Evolutionary conservation across 306 rosid species (phyloP).

Genomic region (Malus domestica): DNA sequence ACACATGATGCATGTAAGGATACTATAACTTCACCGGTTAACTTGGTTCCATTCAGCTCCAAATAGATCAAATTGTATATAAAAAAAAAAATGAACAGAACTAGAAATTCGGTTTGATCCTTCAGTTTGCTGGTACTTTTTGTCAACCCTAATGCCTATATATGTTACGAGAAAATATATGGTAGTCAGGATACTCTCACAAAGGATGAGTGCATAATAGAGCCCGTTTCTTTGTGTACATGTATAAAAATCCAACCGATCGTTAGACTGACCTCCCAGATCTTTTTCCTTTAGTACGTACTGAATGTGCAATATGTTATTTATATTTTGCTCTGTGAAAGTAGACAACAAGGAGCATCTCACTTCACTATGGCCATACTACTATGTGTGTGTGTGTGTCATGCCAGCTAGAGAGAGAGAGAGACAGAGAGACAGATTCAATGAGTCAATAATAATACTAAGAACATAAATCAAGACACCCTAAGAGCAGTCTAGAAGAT

Average conservation of each 20-base stretch:
- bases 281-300: not conserved
- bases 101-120: too few relatives aligned
- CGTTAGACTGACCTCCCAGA: not conserved
- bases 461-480: not conserved
- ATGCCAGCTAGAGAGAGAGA: conserved; percentile 34
- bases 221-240: not conserved
- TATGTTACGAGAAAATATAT: too few relatives aligned
- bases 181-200: not conserved
- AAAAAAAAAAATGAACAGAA: too few relatives aligned
- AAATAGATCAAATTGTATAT: too few relatives aligned
- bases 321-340: conserved; percentile 8
- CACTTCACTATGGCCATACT: conserved; percentile 43
- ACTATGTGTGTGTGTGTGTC: conserved; percentile 47
- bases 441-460: conserved; percentile 9
- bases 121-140: too few relatives aligned
- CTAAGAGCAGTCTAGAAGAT: not conserved
- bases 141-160: too few relatives aligned
- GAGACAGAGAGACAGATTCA: conserved; percentile 28
- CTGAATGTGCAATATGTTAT: not conserved
- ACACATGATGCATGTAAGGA: too few relatives aligned
- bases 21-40: too few relatives aligned
- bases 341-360: conserved; percentile 21
- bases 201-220: not conserved
- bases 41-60: too few relatives aligned
- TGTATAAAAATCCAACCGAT: not conserved